These are phyloP conservation scores for Pezicula rhizophila DNA, from an alignment of 2,329 filamentous ascomycete genomes.

Conservation along the genomic window DNA sequence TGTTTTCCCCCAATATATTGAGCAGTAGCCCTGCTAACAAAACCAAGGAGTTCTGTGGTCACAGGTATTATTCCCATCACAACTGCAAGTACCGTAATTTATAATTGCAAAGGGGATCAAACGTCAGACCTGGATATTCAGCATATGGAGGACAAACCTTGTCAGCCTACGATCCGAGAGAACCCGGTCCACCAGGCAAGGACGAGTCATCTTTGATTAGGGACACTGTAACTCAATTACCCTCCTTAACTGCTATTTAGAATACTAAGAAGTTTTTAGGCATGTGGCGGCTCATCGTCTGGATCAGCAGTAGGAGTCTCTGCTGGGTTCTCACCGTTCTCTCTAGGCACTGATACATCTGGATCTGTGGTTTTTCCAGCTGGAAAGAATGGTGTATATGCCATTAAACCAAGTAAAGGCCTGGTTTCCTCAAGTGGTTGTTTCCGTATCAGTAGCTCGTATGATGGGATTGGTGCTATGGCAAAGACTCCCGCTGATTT, in stretches of 20 bases:
- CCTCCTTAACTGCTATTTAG: not conserved
- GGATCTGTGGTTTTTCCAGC: constrained; percentile 56
- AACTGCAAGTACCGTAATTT: constrained; percentile 23
- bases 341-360: constrained; percentile 56
- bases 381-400: constrained; percentile 52
- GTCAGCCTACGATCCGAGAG: constrained; percentile 31
- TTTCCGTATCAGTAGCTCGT: constrained; percentile 34
- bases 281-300: constrained; percentile 45
- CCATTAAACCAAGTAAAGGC: constrained; percentile 60
- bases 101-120: constrained; percentile 46
- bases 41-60: constrained; percentile 5
- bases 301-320: constrained; percentile 52
- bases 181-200: constrained; percentile 30
- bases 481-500: constrained; percentile 16
- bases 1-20: not conserved
- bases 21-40: not conserved
- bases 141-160: constrained; percentile 54
- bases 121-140: constrained; percentile 53
- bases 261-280: constrained; percentile 24
- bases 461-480: constrained; percentile 21
- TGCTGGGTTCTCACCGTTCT: constrained; percentile 18
- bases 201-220: not conserved
- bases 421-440: constrained; percentile 54
- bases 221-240: constrained; percentile 21
- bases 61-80: constrained; percentile 1